phyloP scores from a whole-genome alignment of 495 filamentous ascomycete species.

The Pseudoneurospora amorphoporcata region DNA sequence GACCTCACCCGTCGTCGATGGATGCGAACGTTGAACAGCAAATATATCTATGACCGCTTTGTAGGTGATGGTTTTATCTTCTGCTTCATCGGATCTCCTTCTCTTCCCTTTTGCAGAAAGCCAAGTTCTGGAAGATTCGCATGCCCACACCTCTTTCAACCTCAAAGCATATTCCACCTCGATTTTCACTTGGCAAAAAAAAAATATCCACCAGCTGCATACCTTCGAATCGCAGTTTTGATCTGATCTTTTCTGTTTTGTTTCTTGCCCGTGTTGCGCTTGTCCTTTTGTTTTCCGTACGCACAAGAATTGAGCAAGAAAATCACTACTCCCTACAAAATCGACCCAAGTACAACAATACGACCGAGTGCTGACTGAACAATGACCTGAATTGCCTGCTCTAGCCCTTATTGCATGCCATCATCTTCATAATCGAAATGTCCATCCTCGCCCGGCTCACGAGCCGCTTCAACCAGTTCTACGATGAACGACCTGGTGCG shows the following conservation, averaged over 20 bases:
- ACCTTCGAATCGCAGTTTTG: background rate
- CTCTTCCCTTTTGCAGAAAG: background rate
- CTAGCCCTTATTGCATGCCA: conserved; percentile 77
- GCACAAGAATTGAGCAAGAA: background rate
- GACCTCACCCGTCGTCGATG: conserved; percentile 52
- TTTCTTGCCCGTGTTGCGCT: background rate
- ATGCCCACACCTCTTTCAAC: background rate
- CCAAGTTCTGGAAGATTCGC: conserved; percentile 1
- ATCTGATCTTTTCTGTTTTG: background rate
- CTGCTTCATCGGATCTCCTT: conserved; percentile 8
- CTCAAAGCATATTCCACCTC: conserved; percentile 10
- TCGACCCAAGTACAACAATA: background rate
- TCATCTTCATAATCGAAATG: conserved; percentile 85
- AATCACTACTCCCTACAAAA: background rate
- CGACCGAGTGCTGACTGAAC: conserved; percentile 1
- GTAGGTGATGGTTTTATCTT: conserved; percentile 41
- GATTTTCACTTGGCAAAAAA: conserved; percentile 1
- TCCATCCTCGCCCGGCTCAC: conserved; percentile 67
- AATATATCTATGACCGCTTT: conserved; percentile 70
- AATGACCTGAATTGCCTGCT: conserved; percentile 13
- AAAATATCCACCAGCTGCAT: background rate
- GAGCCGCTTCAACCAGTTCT: conserved; percentile 87
- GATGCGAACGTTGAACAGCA: conserved; percentile 58
- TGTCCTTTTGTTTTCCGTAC: background rate
- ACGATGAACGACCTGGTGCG: conserved; percentile 73